phyloP scores from a whole-genome alignment of 306 rosid species.

The Myrica gale region DNA sequence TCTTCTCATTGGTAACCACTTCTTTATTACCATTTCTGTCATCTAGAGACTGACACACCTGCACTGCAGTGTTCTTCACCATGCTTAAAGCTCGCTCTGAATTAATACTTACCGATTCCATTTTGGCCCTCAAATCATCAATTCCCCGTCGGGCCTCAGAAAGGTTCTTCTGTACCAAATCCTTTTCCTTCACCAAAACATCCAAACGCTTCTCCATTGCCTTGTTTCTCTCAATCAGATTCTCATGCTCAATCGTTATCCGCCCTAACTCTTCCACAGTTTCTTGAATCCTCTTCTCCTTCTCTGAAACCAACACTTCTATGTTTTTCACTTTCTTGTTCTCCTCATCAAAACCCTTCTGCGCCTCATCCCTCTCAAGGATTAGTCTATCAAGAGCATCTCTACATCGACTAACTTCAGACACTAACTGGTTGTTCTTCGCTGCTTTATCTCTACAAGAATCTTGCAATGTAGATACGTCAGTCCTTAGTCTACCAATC shows the following conservation, averaged over 20 bases:
- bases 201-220: constrained; percentile 33
- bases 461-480: constrained; percentile 18
- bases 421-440: constrained; percentile 36
- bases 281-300: constrained; percentile 39
- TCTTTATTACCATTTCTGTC: constrained; percentile 28
- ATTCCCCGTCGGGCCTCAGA: constrained; percentile 23
- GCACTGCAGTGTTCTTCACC: constrained; percentile 59
- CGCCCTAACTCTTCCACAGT: constrained; percentile 30
- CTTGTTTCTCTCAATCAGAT: constrained; percentile 32
- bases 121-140: constrained; percentile 44
- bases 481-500: constrained; percentile 32
- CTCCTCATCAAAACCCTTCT: constrained; percentile 46
- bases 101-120: constrained; percentile 35
- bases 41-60: constrained; percentile 28
- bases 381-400: constrained; percentile 25
- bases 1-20: constrained; percentile 32
- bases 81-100: constrained; percentile 42
- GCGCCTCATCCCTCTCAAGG: constrained; percentile 28
- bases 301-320: constrained; percentile 29
- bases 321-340: constrained; percentile 40
- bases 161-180: constrained; percentile 34
- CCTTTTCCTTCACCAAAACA: constrained; percentile 47
- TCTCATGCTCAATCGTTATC: constrained; percentile 33
- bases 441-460: constrained; percentile 28
- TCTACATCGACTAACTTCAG: constrained; percentile 30